Base-by-base conservation (phyloP, 1,284 basidiomycete species). In the Albatrellus sp. region DNA sequence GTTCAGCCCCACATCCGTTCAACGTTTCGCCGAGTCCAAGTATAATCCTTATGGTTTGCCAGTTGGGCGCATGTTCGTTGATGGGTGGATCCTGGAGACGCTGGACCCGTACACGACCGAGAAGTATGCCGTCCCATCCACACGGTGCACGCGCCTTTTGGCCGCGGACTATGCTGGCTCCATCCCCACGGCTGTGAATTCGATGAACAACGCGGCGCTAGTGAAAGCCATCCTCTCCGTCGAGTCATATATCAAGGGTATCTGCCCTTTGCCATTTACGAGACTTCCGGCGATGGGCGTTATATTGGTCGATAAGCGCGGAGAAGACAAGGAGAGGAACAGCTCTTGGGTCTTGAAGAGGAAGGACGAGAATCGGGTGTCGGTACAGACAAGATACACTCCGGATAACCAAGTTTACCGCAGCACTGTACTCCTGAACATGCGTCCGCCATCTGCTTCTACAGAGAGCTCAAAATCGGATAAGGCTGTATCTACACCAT, bases 51-150 rank as follows among this genome's bases (percentile, higher is more conserved):
- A 77, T 41, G 59, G 50, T 0, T 68, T 92, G 11, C 89, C 90
- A 0, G 66, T 89, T 8, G 93, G 91, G 0, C 79, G 85, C 16
- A 69, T 93, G 37, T 81, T 90, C 50, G 67, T 99, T 2, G 92
- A 98, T 54, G 94, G 89, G 0, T 99, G 96, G 96, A 83, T 97
- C 37, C 63, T 97, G 52, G 92, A 99, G 66, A 98, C 93, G 1
- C 72, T 98, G 37, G 94, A 98, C 59, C 94, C 96, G 0, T 98
- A 98, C 60, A 90, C 90, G 37, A 83, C 86, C 48, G 91, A 96
- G 60, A 92, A 90, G 54, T 94, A 93, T 58, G 78, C 89, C 12
- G 97, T 98, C 38, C 94, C 94, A 0, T 97, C 92, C 2, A 91
- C 94, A 19, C 69, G 87, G 44, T 93, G 90, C 61, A 94, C 88